Evolutionary conservation across 352 stramenopile species (phyloP).

Genomic region (Phytophthora syringae): DNA sequence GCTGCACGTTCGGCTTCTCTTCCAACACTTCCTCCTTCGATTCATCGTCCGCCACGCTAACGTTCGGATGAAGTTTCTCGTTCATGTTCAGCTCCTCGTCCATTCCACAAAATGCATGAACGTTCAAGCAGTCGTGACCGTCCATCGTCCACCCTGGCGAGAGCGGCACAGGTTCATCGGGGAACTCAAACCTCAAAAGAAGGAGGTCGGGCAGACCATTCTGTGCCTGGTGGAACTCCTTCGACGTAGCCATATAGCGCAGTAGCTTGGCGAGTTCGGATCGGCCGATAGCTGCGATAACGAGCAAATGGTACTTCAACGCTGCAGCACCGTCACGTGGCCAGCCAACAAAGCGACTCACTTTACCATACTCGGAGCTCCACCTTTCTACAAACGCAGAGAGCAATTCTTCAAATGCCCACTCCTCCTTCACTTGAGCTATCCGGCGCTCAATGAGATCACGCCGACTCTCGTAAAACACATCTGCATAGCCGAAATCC

Average conservation of each 20-base stretch:
- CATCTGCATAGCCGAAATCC: constrained; percentile 71
- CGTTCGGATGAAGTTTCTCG: constrained; percentile 16
- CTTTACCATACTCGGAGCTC: constrained; percentile 52
- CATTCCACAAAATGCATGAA: constrained; percentile 65
- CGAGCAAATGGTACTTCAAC: constrained; percentile 60
- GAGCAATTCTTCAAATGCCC: constrained; percentile 57
- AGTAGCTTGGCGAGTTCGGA: constrained; percentile 50
- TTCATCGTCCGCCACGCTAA: neutral
- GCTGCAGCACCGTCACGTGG: constrained; percentile 34
- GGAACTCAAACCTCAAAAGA: constrained; percentile 44
- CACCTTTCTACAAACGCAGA: constrained; percentile 43
- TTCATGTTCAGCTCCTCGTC: constrained; percentile 61
- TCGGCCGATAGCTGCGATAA: constrained; percentile 54
- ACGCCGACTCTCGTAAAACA: constrained; percentile 53
- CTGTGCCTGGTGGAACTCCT: constrained; percentile 71
- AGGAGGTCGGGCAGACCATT: constrained; percentile 80
- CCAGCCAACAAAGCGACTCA: constrained; percentile 75
- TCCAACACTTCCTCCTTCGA: constrained; percentile 3
- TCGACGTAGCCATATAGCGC: constrained; percentile 72
- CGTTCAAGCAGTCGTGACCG: constrained; percentile 48
- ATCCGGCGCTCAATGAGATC: constrained; percentile 57
- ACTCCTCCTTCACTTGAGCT: constrained; percentile 43
- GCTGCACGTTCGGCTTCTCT: constrained; percentile 18
- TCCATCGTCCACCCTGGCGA: constrained; percentile 28
- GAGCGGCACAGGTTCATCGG: constrained; percentile 7